Base-by-base conservation (phyloP, 176 grass and related monocot genomes). In the Areca catechu region DNA sequence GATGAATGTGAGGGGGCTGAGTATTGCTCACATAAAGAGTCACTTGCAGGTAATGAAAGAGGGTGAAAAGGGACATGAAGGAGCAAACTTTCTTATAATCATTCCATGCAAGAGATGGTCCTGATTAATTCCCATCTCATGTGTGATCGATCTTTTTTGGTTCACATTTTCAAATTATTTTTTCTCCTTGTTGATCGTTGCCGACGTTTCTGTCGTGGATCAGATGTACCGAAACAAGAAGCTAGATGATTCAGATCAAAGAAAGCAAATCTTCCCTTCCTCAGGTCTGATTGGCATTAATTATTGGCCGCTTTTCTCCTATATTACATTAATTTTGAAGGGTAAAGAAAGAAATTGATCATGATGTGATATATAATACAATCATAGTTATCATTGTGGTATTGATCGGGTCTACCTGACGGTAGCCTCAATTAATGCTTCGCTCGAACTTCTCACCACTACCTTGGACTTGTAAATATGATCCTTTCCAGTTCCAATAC, bases 191-290 rank as follows among this genome's bases (percentile, higher is more conserved):
- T 21, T 7, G 5, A 21, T 37, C 2, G 16, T 34, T 67, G 3
- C 51, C 0, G 34, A 37, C 34, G 5, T 12, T 24, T 25, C 2
- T 19, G 17, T 19, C 5, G 4, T 53, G 23, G 15, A 54, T 64
- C 81, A 97, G 93, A 97, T 97, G 93, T 97, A 97, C 53, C 77
- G 87, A 67, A 91, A 80, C 87, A 97, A 97, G 70, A 97, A 97
- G 66, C 24, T 82, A 18, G 93, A 97, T 18, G 69, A 86, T 17
- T 77, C 83, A 28, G 74, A 75, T 27, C 76, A 76, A 57, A 81
- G 81, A 24, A 97, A 75, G 49, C 10, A 9, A 7, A 37, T 79
- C 80, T 70, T 58, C 70, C 53, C 57, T 75, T 80, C 86, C 50
- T 79, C 81, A 82, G 86, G 86, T 89, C 56, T 4, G 15, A 43